Base-by-base conservation (phyloP, 768 basidiomycete species). In the Leucosporidium yakuticum region DNA sequence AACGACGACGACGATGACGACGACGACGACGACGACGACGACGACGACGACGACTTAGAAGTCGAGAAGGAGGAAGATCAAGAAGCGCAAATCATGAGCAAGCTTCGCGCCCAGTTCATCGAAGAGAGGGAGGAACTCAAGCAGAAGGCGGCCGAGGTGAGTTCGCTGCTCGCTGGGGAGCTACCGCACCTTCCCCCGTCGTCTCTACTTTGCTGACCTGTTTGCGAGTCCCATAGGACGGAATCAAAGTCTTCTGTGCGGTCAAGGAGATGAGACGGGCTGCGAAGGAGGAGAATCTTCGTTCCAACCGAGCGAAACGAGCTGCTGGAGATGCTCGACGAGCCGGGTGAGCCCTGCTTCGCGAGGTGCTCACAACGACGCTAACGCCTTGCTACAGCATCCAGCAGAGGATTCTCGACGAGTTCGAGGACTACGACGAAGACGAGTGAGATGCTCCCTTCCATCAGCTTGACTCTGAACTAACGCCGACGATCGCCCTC, bases 21-120 rank as follows among this genome's bases (percentile, higher is more conserved):
- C 27, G 65, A 67, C 53, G 65, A 48, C n/a, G 47, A 62, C n/a
- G 15, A 12, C 39, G 48, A 29, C 8, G 44, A 62, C 2, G 47
- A 44, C 11, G 39, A 44, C 25, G 58, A 65, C 27, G 65, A 67
- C 53, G 65, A 54, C 32, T 34, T 29, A 29, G 60, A 66, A 20
- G 58, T 36, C 15, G 48, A 32, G 25, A 49, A 62, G 49, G n/a
- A 47, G 21, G 15, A 6, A 4, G 44, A 51, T 34, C 9, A 14
- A 2, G 50, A 62, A n/a, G 39, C 49, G 1, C 32, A 51, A 32
- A 12, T 9, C 4, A 1, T 17, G 44, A 6, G 19, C n/a, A 44
- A 44, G 39, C 39, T 44, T 44, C 39, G 39, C 14, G 39, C 17
- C 11, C 39, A 44, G 39, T 44, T 44, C 14, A 15, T 44, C 39